Base-by-base conservation (phyloP, 2,329 filamentous ascomycete species). In the Pestalotiopsis sp. region DNA sequence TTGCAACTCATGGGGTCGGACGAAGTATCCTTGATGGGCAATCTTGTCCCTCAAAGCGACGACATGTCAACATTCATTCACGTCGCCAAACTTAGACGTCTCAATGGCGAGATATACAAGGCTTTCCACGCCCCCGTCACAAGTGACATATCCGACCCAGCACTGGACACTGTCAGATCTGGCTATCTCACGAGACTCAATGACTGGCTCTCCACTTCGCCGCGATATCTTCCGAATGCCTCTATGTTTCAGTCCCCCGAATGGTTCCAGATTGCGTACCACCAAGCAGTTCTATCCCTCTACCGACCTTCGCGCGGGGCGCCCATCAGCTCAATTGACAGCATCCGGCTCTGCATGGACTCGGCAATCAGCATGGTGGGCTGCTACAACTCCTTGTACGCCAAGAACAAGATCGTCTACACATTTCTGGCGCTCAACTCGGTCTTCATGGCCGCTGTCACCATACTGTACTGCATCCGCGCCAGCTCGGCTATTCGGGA, bases 381-480 rank as follows among this genome's bases (percentile, higher is more conserved):
- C 20, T 61, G 49, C 58, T 73, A 73, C 71, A 71, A 68, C 60
- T 64, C 74, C 3, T 59, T 77, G 1, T 74, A 76, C 41, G 76
- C 75, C 25, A 71, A 73, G 13, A 77, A 77, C 62, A 70, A 71
- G 11, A 73, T 77, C 25, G 75, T 73, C 2, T 77, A 77, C 60
- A 75, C 75, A 0, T 77, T 77, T 58, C 71, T 76, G 0, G 75
- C 75, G 0, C 70, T 77, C 6, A 73, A 72, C 20, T 72, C 74
- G 3, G 70, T 77, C 0, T 76, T 77, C 68, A 75, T 77, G 73
- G 75, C 76, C 4, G 72, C 73, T 2, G 71, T 77, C 23, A 74
- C 75, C 2, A 77, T 76, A 72, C 70, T 77, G 1, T 75, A 77
- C 59, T 71, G 71, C 11, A 68, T 77, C 3, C 71, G 75, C 23